These are phyloP conservation scores for Pseudopediastrum boryanum DNA, from an alignment of 139 green algal species.

Conservation along the genomic window DNA sequence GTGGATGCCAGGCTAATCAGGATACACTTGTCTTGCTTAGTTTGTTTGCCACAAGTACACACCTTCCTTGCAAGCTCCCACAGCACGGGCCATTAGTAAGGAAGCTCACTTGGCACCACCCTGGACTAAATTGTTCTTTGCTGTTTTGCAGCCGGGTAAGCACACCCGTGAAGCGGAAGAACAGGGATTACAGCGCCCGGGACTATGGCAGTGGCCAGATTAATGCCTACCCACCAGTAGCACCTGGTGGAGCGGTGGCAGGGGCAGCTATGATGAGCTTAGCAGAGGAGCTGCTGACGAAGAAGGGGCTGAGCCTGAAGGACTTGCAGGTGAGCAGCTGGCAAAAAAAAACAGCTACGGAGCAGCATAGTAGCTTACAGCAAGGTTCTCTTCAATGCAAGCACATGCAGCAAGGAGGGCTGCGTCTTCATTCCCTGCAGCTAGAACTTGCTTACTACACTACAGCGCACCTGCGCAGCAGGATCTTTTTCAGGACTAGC, in stretches of 20 bases:
- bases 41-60: not conserved
- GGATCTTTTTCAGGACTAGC: no score
- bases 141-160: constrained; percentile 27
- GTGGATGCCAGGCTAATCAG: no score
- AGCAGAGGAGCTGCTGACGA: constrained; percentile 42
- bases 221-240: constrained; percentile 35
- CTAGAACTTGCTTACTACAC: no score
- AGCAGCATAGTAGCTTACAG: no score
- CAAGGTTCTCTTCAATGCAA: no score
- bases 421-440: no score
- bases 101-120: not conserved
- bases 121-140: not conserved
- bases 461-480: no score
- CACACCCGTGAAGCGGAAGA: constrained; percentile 38
- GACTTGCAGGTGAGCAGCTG: constrained; percentile 38
- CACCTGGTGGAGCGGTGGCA: constrained; percentile 3
- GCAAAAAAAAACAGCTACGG: no score
- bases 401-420: no score
- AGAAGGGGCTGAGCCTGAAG: constrained; percentile 42
- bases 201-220: constrained; percentile 41
- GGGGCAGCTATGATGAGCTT: constrained; percentile 36
- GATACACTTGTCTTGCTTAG: no score
- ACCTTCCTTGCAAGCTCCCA: not conserved
- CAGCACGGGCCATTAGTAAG: not conserved
- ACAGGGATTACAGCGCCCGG: constrained; percentile 12